Evolutionary conservation across 306 rosid genomes (phyloP).

Genomic region (Prunus dulcis): DNA sequence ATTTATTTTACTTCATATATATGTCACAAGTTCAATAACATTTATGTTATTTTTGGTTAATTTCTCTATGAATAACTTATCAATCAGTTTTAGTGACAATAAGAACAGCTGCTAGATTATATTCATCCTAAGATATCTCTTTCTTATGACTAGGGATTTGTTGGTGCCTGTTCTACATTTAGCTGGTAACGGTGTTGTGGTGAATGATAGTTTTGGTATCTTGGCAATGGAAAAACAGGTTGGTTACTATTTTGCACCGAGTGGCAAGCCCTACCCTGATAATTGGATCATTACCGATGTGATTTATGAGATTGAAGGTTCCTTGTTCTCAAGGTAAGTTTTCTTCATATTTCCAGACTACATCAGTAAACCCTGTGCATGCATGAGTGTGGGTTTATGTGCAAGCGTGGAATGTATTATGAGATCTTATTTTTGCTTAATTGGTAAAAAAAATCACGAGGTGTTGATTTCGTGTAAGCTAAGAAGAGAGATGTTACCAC

Average conservation of each 20-base stretch:
- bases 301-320: constrained; percentile 79
- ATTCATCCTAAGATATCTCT: constrained; percentile 30
- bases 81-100: constrained; percentile 14
- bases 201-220: constrained; percentile 42
- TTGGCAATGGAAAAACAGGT: constrained; percentile 67
- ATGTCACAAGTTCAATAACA: not conserved
- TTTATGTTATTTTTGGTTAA: not conserved
- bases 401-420: not conserved
- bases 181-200: constrained; percentile 28
- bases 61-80: constrained; percentile 1
- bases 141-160: constrained; percentile 26
- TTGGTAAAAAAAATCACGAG: not conserved
- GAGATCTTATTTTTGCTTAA: not conserved
- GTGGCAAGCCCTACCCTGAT: constrained; percentile 99
- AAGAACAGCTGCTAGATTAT: constrained; percentile 18
- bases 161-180: constrained; percentile 28
- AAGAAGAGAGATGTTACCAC: not conserved
- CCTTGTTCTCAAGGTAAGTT: constrained; percentile 72
- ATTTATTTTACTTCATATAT: not conserved
- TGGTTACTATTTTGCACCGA: constrained; percentile 99
- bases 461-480: not conserved
- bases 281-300: constrained; percentile 96
- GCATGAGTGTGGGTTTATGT: too few relatives aligned
- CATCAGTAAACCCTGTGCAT: not conserved
- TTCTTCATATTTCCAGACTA: not conserved